phyloP scores from a whole-genome alignment of 345 rosid species.

The Salix viminalis region DNA sequence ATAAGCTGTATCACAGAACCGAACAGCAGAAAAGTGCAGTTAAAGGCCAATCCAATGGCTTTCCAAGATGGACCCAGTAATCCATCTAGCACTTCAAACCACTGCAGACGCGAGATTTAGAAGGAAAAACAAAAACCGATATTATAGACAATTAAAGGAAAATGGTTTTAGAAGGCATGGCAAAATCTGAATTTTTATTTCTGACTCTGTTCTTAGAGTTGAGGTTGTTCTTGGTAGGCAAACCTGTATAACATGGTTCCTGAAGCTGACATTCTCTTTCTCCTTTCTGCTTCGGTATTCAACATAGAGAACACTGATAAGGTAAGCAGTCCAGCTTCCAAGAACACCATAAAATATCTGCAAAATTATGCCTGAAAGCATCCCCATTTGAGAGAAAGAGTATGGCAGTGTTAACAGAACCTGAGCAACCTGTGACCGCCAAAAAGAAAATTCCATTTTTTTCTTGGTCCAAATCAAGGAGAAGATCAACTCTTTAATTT shows the following conservation, averaged over 20 bases:
- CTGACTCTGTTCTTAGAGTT: not conserved
- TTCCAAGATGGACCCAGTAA: constrained; percentile 79
- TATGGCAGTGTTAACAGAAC: constrained; percentile 80
- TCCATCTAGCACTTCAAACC: constrained; percentile 90
- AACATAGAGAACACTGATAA: constrained; percentile 69
- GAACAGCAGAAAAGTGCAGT: constrained; percentile 77
- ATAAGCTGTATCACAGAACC: constrained; percentile 87
- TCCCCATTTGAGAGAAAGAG: constrained; percentile 87
- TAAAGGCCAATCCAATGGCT: constrained; percentile 73
- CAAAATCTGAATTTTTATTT: not conserved
- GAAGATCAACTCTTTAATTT: not conserved
- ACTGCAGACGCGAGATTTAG: constrained; percentile 31
- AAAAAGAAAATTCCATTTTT: not conserved
- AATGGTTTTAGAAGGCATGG: not conserved
- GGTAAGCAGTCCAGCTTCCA: constrained; percentile 94
- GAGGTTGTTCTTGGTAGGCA: constrained; percentile 17
- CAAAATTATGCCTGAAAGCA: constrained; percentile 71
- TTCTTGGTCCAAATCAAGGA: not conserved
- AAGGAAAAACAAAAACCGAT: not conserved
- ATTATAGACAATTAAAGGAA: not conserved
- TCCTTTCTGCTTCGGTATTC: constrained; percentile 75
- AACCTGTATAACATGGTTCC: constrained; percentile 89
- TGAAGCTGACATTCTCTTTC: constrained; percentile 78
- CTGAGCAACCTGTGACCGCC: constrained; percentile 67
- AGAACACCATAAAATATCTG: constrained; percentile 72